A percentile compares a stretch with the other conserved stretches of the same genome.
These are phyloP conservation scores for Ogataea siamensis DNA, from an alignment of 805 yeast species.

Conservation along the genomic window DNA sequence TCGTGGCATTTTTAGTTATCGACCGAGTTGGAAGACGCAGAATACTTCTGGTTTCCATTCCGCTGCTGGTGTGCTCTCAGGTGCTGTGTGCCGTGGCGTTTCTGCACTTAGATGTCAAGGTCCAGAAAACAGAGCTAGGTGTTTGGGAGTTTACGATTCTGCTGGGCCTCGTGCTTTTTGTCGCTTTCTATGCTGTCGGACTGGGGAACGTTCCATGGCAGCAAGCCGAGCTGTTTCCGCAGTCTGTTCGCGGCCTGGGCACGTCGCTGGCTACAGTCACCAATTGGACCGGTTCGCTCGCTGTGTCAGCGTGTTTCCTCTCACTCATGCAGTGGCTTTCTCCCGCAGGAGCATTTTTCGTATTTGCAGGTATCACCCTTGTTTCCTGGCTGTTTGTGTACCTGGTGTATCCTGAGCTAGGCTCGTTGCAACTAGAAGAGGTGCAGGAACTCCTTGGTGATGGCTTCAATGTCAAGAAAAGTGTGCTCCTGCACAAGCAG, in stretches of 20 bases:
- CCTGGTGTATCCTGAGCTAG: conserved; percentile 49
- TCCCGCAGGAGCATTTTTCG: conserved; percentile 48
- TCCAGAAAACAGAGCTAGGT: conserved; percentile 26
- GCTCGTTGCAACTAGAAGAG: conserved; percentile 52
- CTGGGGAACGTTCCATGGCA: conserved; percentile 60
- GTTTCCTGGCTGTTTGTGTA: conserved; percentile 44
- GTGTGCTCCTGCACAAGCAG: conserved; percentile 21
- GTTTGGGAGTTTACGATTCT: conserved; percentile 47
- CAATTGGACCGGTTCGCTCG: conserved; percentile 54
- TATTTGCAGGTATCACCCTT: conserved; percentile 47
- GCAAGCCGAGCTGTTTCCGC: conserved; percentile 56
- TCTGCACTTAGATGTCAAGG: conserved; percentile 40
- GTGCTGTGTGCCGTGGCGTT: conserved; percentile 52
- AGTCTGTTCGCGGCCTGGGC: conserved; percentile 52
- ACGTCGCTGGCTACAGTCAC: conserved; percentile 36
- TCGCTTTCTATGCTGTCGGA: conserved; percentile 53
- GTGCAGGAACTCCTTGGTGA: conserved; percentile 43
- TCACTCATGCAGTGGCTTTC: conserved; percentile 51
- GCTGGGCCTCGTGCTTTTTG: conserved; percentile 47
- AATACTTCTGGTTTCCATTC: conserved; percentile 45
- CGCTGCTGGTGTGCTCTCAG: conserved; percentile 44
- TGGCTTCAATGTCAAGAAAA: conserved; percentile 47
- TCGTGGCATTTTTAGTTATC: conserved; percentile 46
- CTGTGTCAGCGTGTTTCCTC: conserved; percentile 50
- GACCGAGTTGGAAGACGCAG: conserved; percentile 53